Base-by-base conservation (phyloP, 2,329 filamentous ascomycete genomes). In the Pseudogymnoascus sp. region DNA sequence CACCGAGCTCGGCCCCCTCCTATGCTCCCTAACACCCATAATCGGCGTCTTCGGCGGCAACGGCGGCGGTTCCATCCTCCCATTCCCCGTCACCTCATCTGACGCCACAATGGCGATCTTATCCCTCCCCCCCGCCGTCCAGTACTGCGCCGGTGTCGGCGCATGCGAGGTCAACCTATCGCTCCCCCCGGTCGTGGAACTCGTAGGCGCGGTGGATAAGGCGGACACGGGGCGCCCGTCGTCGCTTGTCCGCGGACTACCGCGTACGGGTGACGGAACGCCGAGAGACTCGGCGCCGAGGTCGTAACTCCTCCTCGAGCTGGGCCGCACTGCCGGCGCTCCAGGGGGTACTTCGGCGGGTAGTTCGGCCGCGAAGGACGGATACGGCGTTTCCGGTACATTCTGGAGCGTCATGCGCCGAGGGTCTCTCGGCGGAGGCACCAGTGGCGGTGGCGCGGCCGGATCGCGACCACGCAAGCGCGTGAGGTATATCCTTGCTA, bases 401-500 rank as follows among this genome's bases (percentile, higher is more conserved):
- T 70, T 65, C 3, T 65, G 61, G 6, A 72, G 62, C 5, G 58
- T 59, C 33, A 68, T 67, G 38, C 66, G 63, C 22, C 42, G 6
- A 1, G 42, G 42, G 42, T 49, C 42, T 5, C 42, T 7, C 0
- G 42, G 45, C 0, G 45, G 45, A 0, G 45, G 45, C 1, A 52
- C 45, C 0, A 52, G 14, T 30, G 23, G 45, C 11, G 45, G 14
- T 0, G 23, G 23, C 3, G 45, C 25, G 2, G 30, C 30, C 0
- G 55, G 30, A 2, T 39, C 45, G 14, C 45, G 45, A 1, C 45
- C 73, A 3, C 55, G 30, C 1, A 35, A 16, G 2, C 91, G 91
- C 66, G 90, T 89, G 64, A 87, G 84, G 70, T 92, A 81, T 66
- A 97, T 92, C 75, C 90, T 91, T 65, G 90, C 90, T 68, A 97